These are phyloP conservation scores for Hirsutella rhossiliensis DNA, from an alignment of 2,329 filamentous ascomycete genomes.

Conservation along the genomic window DNA sequence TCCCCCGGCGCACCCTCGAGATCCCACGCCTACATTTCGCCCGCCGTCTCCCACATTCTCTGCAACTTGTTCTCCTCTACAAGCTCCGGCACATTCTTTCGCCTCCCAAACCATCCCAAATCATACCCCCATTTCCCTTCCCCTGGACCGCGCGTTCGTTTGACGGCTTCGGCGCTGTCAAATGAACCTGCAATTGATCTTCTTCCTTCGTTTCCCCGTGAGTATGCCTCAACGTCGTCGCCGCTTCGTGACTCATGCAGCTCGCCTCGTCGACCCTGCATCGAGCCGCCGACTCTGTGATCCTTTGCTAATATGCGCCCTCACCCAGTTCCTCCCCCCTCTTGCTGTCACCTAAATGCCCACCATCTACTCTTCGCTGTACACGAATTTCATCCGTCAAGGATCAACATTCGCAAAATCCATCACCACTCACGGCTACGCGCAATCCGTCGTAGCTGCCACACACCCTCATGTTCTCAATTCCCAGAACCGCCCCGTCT, in stretches of 20 bases:
- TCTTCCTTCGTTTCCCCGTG: slow-evolving; percentile 52
- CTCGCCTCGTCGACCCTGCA: not conserved
- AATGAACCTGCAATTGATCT: slow-evolving; percentile 89
- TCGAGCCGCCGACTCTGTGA: not conserved
- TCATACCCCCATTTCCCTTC: slow-evolving; percentile 10
- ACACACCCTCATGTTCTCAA: slow-evolving; percentile 70
- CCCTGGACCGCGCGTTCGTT: slow-evolving; percentile 67
- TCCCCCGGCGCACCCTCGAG: too few species aligned
- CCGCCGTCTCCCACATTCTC: slow-evolving; percentile 2
- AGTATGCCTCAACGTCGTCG: slow-evolving; percentile 16
- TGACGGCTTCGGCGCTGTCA: slow-evolving; percentile 78
- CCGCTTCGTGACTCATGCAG: not conserved
- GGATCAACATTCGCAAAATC: slow-evolving; percentile 78
- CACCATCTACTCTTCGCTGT: slow-evolving; percentile 55
- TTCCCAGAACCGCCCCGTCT: slow-evolving; percentile 55
- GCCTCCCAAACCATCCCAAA: not conserved
- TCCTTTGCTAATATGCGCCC: not conserved
- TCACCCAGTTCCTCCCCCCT: slow-evolving; percentile 19
- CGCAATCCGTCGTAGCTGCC: slow-evolving; percentile 92
- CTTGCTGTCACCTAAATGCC: slow-evolving; percentile 81
- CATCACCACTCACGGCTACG: slow-evolving; percentile 94
- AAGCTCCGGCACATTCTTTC: not conserved
- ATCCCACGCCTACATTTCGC: not conserved
- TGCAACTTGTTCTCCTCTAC: not conserved
- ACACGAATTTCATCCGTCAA: slow-evolving; percentile 84